These are phyloP conservation scores for Fraxinus dipetala DNA, from an alignment of 305 asterid species.

Conservation along the genomic window DNA sequence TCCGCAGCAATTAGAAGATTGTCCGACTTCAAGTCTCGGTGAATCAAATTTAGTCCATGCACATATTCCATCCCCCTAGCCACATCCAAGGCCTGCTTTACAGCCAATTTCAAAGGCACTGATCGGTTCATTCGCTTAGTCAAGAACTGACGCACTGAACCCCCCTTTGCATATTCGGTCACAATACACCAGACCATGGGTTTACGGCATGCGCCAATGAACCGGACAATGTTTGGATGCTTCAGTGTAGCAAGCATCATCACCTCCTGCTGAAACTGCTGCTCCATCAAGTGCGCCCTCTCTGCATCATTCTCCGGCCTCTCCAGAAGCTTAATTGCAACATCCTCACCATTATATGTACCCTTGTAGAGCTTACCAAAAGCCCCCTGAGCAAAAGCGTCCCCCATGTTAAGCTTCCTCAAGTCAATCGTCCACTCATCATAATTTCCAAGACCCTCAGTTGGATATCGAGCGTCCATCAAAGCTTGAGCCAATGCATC, in stretches of 20 bases:
- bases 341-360: constrained; percentile 84
- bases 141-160: constrained; percentile 92
- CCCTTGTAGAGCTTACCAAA: constrained; percentile 94
- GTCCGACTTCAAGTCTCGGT: constrained; percentile 89
- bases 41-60: constrained; percentile 81
- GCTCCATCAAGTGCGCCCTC: constrained; percentile 87
- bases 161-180: constrained; percentile 97
- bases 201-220: constrained; percentile 90
- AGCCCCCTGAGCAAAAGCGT: constrained; percentile 98
- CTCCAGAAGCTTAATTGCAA: constrained; percentile 94
- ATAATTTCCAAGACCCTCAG: constrained; percentile 82
- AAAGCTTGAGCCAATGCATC: constrained; percentile 93
- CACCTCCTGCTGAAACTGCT: constrained; percentile 95
- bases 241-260: constrained; percentile 88
- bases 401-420: constrained; percentile 91
- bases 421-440: constrained; percentile 97
- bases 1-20: constrained; percentile 91
- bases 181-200: constrained; percentile 99
- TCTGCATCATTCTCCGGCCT: constrained; percentile 82
- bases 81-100: constrained; percentile 97
- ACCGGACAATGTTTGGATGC: constrained; percentile 94
- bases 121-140: constrained; percentile 78
- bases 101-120: constrained; percentile 88
- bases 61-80: constrained; percentile 98
- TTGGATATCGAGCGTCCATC: constrained; percentile 77